Evolutionary conservation across 1,284 basidiomycete genomes (phyloP).

Genomic region (Cutaneotrichosporon sp.): DNA sequence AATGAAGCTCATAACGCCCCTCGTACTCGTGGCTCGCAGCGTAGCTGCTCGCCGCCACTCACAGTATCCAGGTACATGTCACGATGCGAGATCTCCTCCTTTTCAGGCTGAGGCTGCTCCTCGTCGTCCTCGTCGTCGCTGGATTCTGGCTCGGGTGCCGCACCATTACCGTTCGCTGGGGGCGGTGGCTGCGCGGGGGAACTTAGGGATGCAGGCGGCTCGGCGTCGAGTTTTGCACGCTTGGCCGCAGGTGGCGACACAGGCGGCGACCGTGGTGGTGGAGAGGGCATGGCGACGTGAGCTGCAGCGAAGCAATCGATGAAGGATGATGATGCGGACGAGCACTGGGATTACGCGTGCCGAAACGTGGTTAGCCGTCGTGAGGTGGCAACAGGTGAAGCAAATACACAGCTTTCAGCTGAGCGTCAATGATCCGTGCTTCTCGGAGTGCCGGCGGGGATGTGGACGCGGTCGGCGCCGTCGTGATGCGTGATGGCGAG

Average conservation of each 20-base stretch:
- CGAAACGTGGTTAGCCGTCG: no score
- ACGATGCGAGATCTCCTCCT: constrained; percentile 57
- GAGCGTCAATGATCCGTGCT: no score
- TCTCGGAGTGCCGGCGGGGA: no score
- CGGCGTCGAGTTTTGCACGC: constrained; percentile 29
- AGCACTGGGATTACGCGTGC: no score
- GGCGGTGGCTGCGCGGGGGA: constrained; percentile 1
- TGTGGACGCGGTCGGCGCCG: no score
- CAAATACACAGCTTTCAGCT: no score
- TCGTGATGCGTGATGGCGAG: no score
- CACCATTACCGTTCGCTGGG: neutral
- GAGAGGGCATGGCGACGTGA: no score
- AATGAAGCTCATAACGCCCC: neutral
- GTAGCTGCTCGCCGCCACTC: constrained; percentile 34
- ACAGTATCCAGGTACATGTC: constrained; percentile 97
- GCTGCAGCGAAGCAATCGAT: no score
- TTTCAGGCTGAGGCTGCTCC: constrained; percentile 39
- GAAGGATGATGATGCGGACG: no score
- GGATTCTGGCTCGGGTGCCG: constrained; percentile 22
- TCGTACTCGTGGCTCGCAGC: neutral
- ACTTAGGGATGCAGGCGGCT: constrained; percentile 5
- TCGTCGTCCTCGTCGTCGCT: constrained; percentile 53
- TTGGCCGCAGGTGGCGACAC: constrained; percentile 40
- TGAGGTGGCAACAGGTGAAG: no score
- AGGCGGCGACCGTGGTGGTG: no score